Evolutionary conservation across 805 yeast species (phyloP).

Genomic region (Yarrowia alimentaria): DNA sequence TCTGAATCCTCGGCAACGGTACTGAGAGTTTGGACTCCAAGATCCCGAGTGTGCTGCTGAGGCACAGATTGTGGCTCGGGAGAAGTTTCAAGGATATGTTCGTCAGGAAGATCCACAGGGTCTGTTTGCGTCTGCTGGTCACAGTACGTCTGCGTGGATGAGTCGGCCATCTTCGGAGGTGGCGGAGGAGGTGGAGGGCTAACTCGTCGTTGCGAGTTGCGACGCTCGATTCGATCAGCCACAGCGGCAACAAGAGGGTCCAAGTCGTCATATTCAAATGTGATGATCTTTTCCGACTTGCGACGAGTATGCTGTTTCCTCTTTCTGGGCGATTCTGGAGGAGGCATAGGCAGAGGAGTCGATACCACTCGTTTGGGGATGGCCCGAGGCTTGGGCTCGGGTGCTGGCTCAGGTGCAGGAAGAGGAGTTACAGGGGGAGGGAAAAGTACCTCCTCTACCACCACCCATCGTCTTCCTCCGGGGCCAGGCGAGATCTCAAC

Average conservation of each 20-base stretch:
- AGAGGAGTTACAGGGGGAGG: constrained; percentile 31
- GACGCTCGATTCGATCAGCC: constrained; percentile 26
- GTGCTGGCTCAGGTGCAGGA: neutral
- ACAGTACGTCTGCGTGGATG: constrained; percentile 23
- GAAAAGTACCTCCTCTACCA: constrained; percentile 36
- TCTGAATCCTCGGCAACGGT: neutral
- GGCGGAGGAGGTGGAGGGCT: constrained; percentile 2
- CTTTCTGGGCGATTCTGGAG: constrained; percentile 10
- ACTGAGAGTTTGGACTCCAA: constrained; percentile 18
- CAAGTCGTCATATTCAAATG: constrained; percentile 23
- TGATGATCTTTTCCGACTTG: constrained; percentile 24
- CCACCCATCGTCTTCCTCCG: constrained; percentile 36
- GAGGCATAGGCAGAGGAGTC: neutral
- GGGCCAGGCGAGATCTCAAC: constrained; percentile 73
- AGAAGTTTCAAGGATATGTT: constrained; percentile 6
- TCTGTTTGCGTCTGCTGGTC: constrained; percentile 24
- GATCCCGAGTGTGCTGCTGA: neutral
- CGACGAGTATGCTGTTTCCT: constrained; percentile 24
- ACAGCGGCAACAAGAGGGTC: constrained; percentile 29
- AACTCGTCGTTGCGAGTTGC: constrained; percentile 3
- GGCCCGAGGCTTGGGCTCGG: neutral
- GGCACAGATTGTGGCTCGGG: neutral
- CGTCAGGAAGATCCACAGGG: constrained; percentile 13
- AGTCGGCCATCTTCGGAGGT: constrained; percentile 16
- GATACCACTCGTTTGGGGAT: constrained; percentile 12